Percentiles rank a stretch among this genome's conserved stretches.
Evolutionary conservation across 768 basidiomycete species (phyloP).

Genomic region (Leucosporidium scottii): DNA sequence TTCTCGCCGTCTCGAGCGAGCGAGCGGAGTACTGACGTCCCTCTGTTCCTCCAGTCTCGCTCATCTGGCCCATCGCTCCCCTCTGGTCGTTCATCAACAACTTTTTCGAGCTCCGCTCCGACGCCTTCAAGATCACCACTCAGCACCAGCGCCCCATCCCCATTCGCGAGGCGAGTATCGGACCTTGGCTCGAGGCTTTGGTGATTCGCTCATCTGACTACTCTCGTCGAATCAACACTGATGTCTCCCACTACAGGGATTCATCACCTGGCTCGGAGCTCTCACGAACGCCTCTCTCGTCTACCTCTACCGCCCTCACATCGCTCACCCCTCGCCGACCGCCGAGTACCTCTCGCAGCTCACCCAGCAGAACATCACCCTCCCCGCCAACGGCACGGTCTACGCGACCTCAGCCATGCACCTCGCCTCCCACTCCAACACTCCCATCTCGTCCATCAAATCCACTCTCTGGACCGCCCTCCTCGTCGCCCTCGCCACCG

Average conservation of each 20-base stretch:
- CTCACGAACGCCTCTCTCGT: constrained; percentile 84
- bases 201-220: constrained; percentile 42
- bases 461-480: constrained; percentile 54
- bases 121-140: constrained; percentile 89
- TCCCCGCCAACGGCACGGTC: not conserved
- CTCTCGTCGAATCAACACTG: not conserved
- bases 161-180: constrained; percentile 78
- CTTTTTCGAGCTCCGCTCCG: constrained; percentile 75
- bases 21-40: not conserved
- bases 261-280: constrained; percentile 82
- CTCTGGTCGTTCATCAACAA: constrained; percentile 88
- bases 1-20: no score
- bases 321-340: constrained; percentile 17
- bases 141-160: constrained; percentile 81
- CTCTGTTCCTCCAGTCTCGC: constrained; percentile 79
- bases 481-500: constrained; percentile 70
- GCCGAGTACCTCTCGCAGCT: constrained; percentile 18
- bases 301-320: constrained; percentile 69
- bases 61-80: constrained; percentile 88
- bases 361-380: constrained; percentile 27
- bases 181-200: constrained; percentile 85
- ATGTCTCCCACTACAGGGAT: constrained; percentile 41
- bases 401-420: not conserved
- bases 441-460: constrained; percentile 23
- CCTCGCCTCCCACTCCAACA: constrained; percentile 5